Base-by-base conservation (phyloP, 768 basidiomycete genomes). In the Russula lepida region DNA sequence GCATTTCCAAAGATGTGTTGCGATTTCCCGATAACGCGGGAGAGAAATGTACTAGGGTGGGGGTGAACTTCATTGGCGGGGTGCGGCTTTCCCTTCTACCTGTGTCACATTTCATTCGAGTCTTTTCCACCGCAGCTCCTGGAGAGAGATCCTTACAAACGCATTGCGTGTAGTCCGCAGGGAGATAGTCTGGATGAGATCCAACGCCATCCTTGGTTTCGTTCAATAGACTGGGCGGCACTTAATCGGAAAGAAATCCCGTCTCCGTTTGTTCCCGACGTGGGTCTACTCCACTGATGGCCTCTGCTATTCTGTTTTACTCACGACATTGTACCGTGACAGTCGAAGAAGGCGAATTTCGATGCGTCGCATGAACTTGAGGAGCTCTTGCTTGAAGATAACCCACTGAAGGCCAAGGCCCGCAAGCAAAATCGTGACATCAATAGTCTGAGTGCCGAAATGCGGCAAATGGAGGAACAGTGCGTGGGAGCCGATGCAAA, bases 271-370 rank as follows among this genome's bases (percentile, higher is more conserved):
- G 81, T 89, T 58, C 95, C 95, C 39, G 95, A 98, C 65, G 88
- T 88, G 71, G 66, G 84, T 77, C 15, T 39, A 27, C 41, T 60
- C 56, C 11, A 11, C 12, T 44, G 21, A 21, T 48, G n/a, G 7
- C 25, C 49, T 43, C 25, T 56, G 43, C 55, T 21, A 23, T 56
- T 54, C 60, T 60, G 32, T 63, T n/a, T 62, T 35, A 57, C 66
- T 58, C 48, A 61, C 46, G 49, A 35, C 33, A 37, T 49, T 54
- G 11, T 43, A 15, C 32, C n/a, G n/a, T 54, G 13, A 13, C 69
- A 98, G 95, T 86, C 87, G n/a, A 98, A 98, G 77, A 97, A 97
- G 74, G 93, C 95, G 32, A 98, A 99, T 73, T 99, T 99, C 70
- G 95, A 99, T 71, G 95, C 95, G 28, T 98, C 95, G 13, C 95